Percentiles rank a stretch among this genome's conserved stretches.
phyloP scores from a whole-genome alignment of 495 filamentous ascomycete genomes.

The Xylaria longipes region DNA sequence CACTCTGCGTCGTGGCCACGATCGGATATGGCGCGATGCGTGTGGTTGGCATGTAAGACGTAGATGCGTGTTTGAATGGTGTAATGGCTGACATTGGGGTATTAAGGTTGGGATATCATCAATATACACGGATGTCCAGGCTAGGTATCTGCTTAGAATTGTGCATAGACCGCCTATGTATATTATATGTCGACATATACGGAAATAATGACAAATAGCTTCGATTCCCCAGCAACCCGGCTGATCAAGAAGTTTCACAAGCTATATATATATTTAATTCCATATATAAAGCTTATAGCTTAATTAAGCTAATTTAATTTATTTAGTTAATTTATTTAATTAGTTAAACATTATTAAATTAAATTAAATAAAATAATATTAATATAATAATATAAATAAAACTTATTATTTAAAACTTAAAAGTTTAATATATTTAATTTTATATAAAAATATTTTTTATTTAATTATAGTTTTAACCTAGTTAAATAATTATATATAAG shows the following conservation, averaged over 20 bases:
- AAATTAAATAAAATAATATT: no score
- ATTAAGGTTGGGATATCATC: not conserved
- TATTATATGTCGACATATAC: not conserved
- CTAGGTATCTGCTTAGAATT: not conserved
- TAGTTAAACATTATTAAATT: no score
- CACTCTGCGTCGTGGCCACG: conserved; percentile 82
- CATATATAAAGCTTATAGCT: no score
- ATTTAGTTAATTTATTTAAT: no score
- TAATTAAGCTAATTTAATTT: no score
- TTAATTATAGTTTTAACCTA: no score
- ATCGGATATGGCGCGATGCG: conserved; percentile 88
- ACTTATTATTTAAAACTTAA: no score
- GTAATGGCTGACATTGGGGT: not conserved
- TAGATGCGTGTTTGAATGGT: not conserved
- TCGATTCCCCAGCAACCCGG: not conserved
- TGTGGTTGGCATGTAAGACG: conserved; percentile 68
- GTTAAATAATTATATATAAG: no score
- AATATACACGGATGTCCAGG: not conserved
- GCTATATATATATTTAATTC: not conserved
- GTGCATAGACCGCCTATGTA: not conserved
- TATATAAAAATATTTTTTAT: no score
- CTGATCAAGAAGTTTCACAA: not conserved
- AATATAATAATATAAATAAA: no score
- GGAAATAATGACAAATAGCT: not conserved
- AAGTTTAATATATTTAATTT: no score